Percentiles rank a stretch among this genome's conserved stretches.
Evolutionary conservation across 192 early-diverging fungal genomes (phyloP).

Genomic region (Ambispora gerdemannii): DNA sequence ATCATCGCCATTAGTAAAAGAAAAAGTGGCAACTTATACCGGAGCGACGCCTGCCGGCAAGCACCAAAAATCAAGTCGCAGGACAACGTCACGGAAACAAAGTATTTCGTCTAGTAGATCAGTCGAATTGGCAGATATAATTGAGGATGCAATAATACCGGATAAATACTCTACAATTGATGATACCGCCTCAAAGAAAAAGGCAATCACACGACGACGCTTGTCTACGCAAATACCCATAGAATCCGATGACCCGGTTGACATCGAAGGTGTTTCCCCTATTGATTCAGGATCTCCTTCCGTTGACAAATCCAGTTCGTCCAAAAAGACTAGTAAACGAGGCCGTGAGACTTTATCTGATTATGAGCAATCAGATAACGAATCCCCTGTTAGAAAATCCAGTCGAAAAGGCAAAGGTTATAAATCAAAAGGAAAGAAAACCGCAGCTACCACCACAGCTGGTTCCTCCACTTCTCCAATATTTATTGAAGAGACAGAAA

Average conservation of each 20-base stretch:
- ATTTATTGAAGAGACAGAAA: background rate
- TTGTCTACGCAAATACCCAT: background rate
- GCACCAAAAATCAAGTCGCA: background rate
- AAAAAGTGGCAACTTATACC: background rate
- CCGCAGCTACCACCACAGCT: background rate
- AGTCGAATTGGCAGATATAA: background rate
- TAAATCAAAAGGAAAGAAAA: background rate
- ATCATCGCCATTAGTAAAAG: too few species aligned
- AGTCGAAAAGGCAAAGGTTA: background rate
- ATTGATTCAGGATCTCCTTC: background rate
- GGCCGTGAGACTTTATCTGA: background rate
- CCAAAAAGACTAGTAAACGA: background rate
- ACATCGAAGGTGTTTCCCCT: background rate
- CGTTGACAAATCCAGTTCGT: background rate
- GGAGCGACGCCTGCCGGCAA: too few species aligned
- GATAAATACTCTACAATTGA: background rate
- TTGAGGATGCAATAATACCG: background rate
- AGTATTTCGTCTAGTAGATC: background rate
- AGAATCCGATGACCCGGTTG: background rate
- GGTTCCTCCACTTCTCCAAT: background rate
- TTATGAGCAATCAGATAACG: background rate
- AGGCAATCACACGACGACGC: background rate
- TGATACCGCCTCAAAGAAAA: background rate
- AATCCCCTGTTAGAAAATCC: background rate
- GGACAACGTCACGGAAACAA: background rate